Evolutionary conservation across 2,329 filamentous ascomycete genomes (phyloP), one percentile per base, ranked within the genome.

Genomic region (Xylaria arbuscula): DNA sequence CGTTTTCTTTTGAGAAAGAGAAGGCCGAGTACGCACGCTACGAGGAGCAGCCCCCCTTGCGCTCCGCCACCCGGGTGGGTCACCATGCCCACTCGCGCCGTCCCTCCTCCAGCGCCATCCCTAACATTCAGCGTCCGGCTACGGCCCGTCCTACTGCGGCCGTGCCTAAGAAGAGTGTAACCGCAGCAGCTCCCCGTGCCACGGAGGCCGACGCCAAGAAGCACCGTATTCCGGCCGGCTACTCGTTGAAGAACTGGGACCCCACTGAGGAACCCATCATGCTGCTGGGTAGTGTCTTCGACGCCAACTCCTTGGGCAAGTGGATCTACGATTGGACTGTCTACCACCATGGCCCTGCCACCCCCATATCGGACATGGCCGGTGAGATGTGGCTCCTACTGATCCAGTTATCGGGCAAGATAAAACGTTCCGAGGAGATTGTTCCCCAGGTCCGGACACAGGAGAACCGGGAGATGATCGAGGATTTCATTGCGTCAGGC

Each of bases 241-340:
- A 97, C 84, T 97, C 93, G 32, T 89, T 95, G 78, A 98, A 98
- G 87, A 97, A 98, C 84, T 98, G 96, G 96, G 96, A 99, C 79
- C 95, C 95, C 0, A 90, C 89, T 34, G 95, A 98, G 84, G 90
- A 94, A 74, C 96, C 96, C 60, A 98, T 99, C 79, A 90, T 98
- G 78, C 88, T 99, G 32, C 87, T 98, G 24, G 96, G 96, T 59
- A 97, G 93, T 78, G 96, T 98, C 65, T 98, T 98, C 78, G 96
- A 98, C 78, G 93, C 95, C 77, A 98, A 98, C 86, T 97, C 93
- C 32, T 87, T 99, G 36, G 96, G 96, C 77, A 98, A 98, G 83
- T 99, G 96, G 96, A 97, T 99, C 78, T 99, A 97, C 82, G 96
- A 98, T 86, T 99, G 96, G 96, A 98, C 96, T 19, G 93, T 98